phyloP scores from a whole-genome alignment of 176 grass and related monocot species.

The Lolium rigidum region DNA sequence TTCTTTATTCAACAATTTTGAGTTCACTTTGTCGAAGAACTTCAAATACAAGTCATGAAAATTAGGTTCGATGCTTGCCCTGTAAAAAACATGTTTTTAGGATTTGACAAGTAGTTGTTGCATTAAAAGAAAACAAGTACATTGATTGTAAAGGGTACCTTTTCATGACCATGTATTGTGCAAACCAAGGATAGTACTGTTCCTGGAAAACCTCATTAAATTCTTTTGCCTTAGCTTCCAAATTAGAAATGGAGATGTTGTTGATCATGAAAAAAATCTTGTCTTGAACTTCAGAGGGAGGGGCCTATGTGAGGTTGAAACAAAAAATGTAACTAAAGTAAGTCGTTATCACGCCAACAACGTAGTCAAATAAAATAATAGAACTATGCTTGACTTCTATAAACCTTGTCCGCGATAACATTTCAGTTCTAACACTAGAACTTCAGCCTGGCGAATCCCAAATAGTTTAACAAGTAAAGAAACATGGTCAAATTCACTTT shows the following conservation, averaged over 20 bases:
- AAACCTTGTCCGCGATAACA: not conserved
- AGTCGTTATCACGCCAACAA: not conserved
- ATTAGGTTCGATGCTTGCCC: slow-evolving; percentile 98
- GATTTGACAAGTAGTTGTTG: slow-evolving; percentile 18
- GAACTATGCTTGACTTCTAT: not conserved
- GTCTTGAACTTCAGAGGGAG: slow-evolving; percentile 91
- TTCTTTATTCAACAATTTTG: slow-evolving; percentile 91
- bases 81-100: slow-evolving; percentile 40
- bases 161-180: slow-evolving; percentile 99
- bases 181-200: slow-evolving; percentile 93
- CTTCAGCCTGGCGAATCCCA: not conserved
- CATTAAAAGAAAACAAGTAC: slow-evolving; percentile 17
- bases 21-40: slow-evolving; percentile 88
- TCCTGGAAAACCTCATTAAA: slow-evolving; percentile 83
- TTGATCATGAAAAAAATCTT: slow-evolving; percentile 99
- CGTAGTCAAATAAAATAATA: slow-evolving; percentile 27
- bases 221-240: slow-evolving; percentile 90
- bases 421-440: not conserved
- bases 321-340: not conserved
- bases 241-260: slow-evolving; percentile 89
- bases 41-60: slow-evolving; percentile 98
- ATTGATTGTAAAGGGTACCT: slow-evolving; percentile 53
- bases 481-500: slow-evolving; percentile 2
- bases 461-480: not conserved
- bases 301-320: slow-evolving; percentile 56